These are phyloP conservation scores for Thuja plicata DNA, from an alignment of 83 land plant species.

Conservation along the genomic window DNA sequence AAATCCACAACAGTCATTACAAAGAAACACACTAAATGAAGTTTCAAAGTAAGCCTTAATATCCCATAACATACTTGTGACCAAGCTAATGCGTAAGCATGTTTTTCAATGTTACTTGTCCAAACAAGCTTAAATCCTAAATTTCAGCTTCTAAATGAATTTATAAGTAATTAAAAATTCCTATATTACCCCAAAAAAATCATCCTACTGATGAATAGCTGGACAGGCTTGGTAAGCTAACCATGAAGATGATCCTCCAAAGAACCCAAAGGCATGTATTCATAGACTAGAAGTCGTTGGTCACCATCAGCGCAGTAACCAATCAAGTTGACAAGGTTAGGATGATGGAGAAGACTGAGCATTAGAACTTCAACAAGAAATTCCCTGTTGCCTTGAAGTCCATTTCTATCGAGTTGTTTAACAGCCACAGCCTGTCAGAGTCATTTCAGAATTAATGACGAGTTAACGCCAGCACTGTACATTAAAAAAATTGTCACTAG, in stretches of 20 bases:
- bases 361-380: constrained; percentile 8
- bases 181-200: constrained; percentile 1
- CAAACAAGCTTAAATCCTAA: background rate
- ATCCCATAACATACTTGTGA: background rate
- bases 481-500: background rate
- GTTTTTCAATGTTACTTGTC: background rate
- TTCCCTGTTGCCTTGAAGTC: constrained; percentile 15
- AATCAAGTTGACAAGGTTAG: constrained; percentile 9
- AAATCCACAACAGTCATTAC: background rate
- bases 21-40: background rate
- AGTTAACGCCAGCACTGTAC: background rate
- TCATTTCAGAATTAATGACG: background rate
- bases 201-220: background rate
- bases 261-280: constrained; percentile 11
- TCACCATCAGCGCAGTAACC: constrained; percentile 11
- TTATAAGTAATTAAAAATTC: background rate
- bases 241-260: constrained; percentile 12
- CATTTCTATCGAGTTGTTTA: constrained; percentile 10
- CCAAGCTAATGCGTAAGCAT: background rate
- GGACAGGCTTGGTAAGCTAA: constrained; percentile 8
- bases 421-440: constrained; percentile 1
- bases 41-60: background rate
- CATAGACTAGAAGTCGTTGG: constrained; percentile 1
- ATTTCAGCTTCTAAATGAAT: background rate
- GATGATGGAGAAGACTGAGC: constrained; percentile 3